Evolutionary conservation across 164 flowering plant genomes (phyloP).

Genomic region (Magnolia kwangsiensis): DNA sequence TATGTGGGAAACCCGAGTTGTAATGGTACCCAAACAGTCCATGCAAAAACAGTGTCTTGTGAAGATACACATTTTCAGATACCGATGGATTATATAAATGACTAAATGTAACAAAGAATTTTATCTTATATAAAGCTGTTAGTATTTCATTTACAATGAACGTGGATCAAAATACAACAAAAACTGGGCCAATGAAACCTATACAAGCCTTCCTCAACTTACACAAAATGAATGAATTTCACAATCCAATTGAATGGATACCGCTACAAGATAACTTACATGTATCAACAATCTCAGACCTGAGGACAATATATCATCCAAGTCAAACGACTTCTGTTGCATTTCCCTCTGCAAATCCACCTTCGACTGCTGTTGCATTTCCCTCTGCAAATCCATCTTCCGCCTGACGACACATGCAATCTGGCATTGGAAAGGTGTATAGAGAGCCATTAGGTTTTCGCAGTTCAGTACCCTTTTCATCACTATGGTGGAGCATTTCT

Average conservation of each 20-base stretch:
- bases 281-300: background rate
- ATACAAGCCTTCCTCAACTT: background rate
- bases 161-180: conserved; percentile 8
- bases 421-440: conserved; percentile 92
- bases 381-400: conserved; percentile 1
- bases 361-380: conserved; percentile 8
- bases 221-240: background rate
- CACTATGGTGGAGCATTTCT: conserved; percentile 83
- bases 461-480: conserved; percentile 63
- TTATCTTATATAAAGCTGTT: background rate
- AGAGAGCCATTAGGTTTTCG: conserved; percentile 67
- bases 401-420: conserved; percentile 76
- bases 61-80: background rate
- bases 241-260: conserved; percentile 10
- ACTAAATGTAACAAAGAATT: conserved; percentile 9
- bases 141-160: conserved; percentile 13
- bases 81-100: background rate
- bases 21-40: background rate
- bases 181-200: conserved; percentile 1
- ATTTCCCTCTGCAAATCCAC: conserved; percentile 8
- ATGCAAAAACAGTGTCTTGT: background rate
- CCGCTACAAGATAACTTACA: conserved; percentile 3
- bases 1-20: too few species aligned
- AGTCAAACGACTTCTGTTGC: conserved; percentile 4
- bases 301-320: background rate